Evolutionary conservation across 805 yeast species (phyloP).

Genomic region (Debaryomyces tyrocola): DNA sequence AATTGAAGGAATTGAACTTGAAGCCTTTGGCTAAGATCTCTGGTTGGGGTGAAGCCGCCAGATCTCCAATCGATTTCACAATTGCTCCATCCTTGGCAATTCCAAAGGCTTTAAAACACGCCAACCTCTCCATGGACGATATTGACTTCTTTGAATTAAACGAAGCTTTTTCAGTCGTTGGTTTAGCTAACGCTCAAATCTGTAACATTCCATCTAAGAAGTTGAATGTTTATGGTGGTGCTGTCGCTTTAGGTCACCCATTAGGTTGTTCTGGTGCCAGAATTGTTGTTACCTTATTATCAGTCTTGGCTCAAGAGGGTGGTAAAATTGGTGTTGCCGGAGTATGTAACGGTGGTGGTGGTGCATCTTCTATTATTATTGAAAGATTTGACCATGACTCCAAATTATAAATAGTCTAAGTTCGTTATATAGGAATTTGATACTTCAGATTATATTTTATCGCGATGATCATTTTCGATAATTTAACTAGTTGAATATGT

Average conservation of each 20-base stretch:
- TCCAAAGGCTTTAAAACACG: slow-evolving; percentile 93
- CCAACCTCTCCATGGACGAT: slow-evolving; percentile 60
- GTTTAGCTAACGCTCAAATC: slow-evolving; percentile 81
- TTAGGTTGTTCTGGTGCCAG: slow-evolving; percentile 96
- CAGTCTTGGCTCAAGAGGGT: slow-evolving; percentile 79
- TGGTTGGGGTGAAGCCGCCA: slow-evolving; percentile 99
- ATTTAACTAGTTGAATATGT: not conserved
- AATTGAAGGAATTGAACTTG: slow-evolving; percentile 80
- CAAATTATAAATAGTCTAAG: slow-evolving; percentile 27
- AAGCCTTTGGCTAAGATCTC: slow-evolving; percentile 85
- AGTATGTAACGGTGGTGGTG: slow-evolving; percentile 99
- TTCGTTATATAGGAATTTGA: not conserved
- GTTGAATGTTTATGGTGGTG: slow-evolving; percentile 91
- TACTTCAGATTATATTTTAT: not conserved
- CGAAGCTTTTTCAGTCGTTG: slow-evolving; percentile 97
- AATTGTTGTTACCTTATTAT: slow-evolving; percentile 80
- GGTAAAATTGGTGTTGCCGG: slow-evolving; percentile 89
- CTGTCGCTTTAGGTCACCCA: slow-evolving; percentile 94
- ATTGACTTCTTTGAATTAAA: slow-evolving; percentile 93
- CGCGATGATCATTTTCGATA: not conserved
- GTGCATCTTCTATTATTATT: slow-evolving; percentile 90
- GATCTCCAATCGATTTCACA: slow-evolving; percentile 91
- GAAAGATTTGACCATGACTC: slow-evolving; percentile 54
- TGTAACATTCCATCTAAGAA: slow-evolving; percentile 62
- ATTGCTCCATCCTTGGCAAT: slow-evolving; percentile 94